These are phyloP conservation scores for Ilyonectria sp. DNA, from an alignment of 2,329 filamentous ascomycete genomes.

Conservation along the genomic window DNA sequence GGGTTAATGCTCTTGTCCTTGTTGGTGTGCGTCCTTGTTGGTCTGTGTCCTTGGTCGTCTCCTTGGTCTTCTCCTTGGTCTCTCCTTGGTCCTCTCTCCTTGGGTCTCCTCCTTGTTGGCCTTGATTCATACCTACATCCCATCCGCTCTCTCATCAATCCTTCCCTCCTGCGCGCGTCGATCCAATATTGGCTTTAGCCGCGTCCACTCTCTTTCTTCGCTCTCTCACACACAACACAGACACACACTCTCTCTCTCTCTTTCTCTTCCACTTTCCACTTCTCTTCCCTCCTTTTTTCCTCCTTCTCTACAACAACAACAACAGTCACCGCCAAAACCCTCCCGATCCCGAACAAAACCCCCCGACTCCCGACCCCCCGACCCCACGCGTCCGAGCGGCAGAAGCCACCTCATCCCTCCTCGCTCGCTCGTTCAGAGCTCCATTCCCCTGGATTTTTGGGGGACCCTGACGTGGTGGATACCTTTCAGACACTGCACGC, in stretches of 20 bases:
- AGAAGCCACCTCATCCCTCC: slow-evolving; percentile 43
- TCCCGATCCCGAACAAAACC: slow-evolving; percentile 1
- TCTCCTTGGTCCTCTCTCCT: not conserved
- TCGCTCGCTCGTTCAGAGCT: slow-evolving; percentile 31
- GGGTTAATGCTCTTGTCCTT: not conserved
- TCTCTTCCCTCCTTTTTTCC: slow-evolving; percentile 9
- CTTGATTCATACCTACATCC: slow-evolving; percentile 14
- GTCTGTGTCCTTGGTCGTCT: not conserved
- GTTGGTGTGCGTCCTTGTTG: not conserved
- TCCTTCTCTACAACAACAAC: slow-evolving; percentile 13
- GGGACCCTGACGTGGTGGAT: slow-evolving; percentile 35
- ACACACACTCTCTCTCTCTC: not conserved
- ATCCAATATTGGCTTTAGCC: slow-evolving; percentile 1
- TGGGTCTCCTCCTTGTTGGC: not conserved
- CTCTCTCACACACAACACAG: no score
- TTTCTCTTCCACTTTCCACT: slow-evolving; percentile 3
- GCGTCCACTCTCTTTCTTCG: slow-evolving; percentile 3
- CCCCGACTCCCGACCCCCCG: slow-evolving; percentile 18
- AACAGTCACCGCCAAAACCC: slow-evolving; percentile 4
- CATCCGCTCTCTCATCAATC: slow-evolving; percentile 22
- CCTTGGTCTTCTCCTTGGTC: no score
- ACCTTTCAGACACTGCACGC: slow-evolving; percentile 34
- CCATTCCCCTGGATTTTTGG: slow-evolving; percentile 46
- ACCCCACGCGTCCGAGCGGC: slow-evolving; percentile 48
- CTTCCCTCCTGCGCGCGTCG: slow-evolving; percentile 13